These are phyloP conservation scores for Globisporangium okanoganense DNA, from an alignment of 352 stramenopile species.

Conservation along the genomic window DNA sequence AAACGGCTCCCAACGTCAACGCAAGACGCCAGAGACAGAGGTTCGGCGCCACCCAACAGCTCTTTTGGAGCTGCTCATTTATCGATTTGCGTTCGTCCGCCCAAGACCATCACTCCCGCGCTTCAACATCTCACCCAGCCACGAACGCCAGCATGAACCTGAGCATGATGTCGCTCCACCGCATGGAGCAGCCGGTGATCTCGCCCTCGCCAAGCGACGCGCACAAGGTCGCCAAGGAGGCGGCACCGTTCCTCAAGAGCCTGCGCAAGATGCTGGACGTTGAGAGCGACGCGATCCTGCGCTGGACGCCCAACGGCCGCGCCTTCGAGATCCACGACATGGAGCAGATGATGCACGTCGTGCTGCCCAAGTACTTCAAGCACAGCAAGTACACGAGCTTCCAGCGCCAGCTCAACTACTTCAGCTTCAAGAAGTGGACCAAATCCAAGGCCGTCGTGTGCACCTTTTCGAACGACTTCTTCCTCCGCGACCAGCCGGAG, in stretches of 20 bases:
- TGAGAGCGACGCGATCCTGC: constrained; percentile 24
- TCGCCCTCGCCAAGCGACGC: neutral
- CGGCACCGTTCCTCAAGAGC: constrained; percentile 28
- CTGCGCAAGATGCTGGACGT: constrained; percentile 30
- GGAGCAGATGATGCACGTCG: constrained; percentile 45
- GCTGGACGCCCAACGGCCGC: constrained; percentile 33
- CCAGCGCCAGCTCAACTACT: constrained; percentile 87
- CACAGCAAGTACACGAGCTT: constrained; percentile 87
- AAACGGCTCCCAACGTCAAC: neutral
- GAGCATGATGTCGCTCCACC: constrained; percentile 3
- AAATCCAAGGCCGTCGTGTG: constrained; percentile 67
- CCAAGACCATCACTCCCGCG: constrained; percentile 6
- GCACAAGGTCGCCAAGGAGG: constrained; percentile 13
- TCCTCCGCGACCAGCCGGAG: constrained; percentile 54
- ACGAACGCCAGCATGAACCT: constrained; percentile 8
- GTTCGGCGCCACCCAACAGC: neutral
- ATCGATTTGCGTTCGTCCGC: constrained; percentile 1
- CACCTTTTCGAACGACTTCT: constrained; percentile 74
- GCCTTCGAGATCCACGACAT: constrained; percentile 86
- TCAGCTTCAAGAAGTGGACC: constrained; percentile 76
- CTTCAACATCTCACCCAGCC: constrained; percentile 3
- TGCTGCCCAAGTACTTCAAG: constrained; percentile 85
- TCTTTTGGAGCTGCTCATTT: constrained; percentile 1
- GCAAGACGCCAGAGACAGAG: neutral
- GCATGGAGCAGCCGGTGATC: constrained; percentile 5